Evolutionary conservation across 2,329 filamentous ascomycete species (phyloP).

Genomic region (Botryosphaeria dothidea): DNA sequence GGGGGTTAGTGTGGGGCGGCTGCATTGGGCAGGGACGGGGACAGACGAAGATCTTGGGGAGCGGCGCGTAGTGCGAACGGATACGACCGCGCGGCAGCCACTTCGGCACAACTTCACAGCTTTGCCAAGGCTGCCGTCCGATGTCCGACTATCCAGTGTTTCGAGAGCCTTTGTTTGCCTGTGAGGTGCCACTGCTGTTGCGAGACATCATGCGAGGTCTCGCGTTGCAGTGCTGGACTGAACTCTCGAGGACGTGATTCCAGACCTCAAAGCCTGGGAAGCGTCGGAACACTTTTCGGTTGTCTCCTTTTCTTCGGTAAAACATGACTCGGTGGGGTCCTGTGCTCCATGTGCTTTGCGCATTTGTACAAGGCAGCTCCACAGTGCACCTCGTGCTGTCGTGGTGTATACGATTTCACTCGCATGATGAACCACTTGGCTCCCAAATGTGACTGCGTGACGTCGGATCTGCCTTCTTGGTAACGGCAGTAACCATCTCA

Average conservation of each 20-base stretch:
- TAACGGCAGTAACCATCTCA: not conserved
- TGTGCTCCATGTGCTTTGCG: not conserved
- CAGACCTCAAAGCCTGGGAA: not conserved
- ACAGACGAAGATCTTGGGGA: conserved; percentile 4
- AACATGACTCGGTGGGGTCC: not conserved
- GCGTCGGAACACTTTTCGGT: not conserved
- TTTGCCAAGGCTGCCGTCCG: not conserved
- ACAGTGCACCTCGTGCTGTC: not conserved
- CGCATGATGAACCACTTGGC: not conserved
- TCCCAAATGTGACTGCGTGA: not conserved
- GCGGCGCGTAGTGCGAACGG: conserved; percentile 6
- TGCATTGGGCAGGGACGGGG: conserved; percentile 1
- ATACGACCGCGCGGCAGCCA: not conserved
- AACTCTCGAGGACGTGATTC: not conserved
- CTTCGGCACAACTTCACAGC: not conserved
- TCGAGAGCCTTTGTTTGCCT: not conserved
- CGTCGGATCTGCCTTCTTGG: not conserved
- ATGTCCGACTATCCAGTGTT: not conserved
- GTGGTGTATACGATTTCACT: not conserved
- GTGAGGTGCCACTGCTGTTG: not conserved
- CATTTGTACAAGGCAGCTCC: not conserved
- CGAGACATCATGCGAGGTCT: not conserved
- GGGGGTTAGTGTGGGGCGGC: conserved; percentile 4
- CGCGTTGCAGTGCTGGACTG: not conserved
- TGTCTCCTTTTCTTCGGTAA: conserved; percentile 7